Percentiles rank a stretch among this genome's conserved stretches.
Conservation (phyloP, 495 filamentous ascomycete species). For the Sphaerosporella brunnea region DNA sequence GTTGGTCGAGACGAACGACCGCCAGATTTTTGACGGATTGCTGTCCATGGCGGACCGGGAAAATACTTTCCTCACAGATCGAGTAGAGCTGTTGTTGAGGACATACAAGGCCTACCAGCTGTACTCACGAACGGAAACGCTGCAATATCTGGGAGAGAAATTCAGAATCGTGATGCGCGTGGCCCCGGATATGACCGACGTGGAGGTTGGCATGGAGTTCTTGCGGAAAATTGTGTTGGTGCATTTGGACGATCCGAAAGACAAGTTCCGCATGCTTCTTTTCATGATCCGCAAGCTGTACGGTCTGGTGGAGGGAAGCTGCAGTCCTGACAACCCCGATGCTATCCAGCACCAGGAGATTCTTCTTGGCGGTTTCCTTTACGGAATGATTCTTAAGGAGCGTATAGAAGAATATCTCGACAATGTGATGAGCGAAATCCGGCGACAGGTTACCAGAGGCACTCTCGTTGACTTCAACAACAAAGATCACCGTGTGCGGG, state of each 20-base stretch:
- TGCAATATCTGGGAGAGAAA: slow-evolving; percentile 69
- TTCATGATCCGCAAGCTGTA: slow-evolving; percentile 97
- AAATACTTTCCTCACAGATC: slow-evolving; percentile 87
- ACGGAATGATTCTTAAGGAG: slow-evolving; percentile 90
- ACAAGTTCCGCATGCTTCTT: slow-evolving; percentile 86
- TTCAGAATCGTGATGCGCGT: slow-evolving; percentile 75
- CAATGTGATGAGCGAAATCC: slow-evolving; percentile 52
- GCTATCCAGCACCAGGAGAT: slow-evolving; percentile 89
- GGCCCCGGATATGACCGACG: slow-evolving; percentile 59
- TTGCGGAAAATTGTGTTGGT: slow-evolving; percentile 75
- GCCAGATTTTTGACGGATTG: slow-evolving; percentile 82
- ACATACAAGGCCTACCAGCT: slow-evolving; percentile 82
- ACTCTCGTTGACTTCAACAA: slow-evolving; percentile 28
- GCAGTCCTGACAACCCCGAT: slow-evolving; percentile 84
- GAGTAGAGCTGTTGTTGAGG: slow-evolving; percentile 75
- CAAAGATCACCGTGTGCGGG: slow-evolving; percentile 57
- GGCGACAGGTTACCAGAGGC: slow-evolving; percentile 27
- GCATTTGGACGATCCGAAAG: slow-evolving; percentile 61
- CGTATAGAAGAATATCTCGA: slow-evolving; percentile 72
- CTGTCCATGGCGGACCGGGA: slow-evolving; percentile 58
- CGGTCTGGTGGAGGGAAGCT: slow-evolving; percentile 77
- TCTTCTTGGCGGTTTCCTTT: slow-evolving; percentile 78
- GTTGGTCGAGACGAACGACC: slow-evolving; percentile 84
- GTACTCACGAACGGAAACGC: slow-evolving; percentile 57
- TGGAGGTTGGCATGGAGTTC: slow-evolving; percentile 78